Evolutionary conservation across 768 basidiomycete species (phyloP).

Genomic region (Agrocybe praecox): DNA sequence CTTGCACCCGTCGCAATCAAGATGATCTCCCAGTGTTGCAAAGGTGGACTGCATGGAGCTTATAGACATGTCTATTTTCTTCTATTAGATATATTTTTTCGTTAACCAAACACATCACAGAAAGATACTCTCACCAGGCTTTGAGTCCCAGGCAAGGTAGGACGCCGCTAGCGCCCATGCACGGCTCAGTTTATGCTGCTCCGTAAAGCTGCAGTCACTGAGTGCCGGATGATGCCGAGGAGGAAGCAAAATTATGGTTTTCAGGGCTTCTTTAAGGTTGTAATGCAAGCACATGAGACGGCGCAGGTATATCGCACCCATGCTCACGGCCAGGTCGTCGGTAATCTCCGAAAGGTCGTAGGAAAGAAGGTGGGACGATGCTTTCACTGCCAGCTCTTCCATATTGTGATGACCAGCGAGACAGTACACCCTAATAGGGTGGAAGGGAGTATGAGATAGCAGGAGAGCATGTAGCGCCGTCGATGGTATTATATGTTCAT

Average conservation of each 20-base stretch:
- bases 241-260: slow-evolving; percentile 27
- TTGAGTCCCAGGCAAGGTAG: slow-evolving; percentile 37
- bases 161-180: slow-evolving; percentile 40
- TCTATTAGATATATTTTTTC: background rate
- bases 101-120: background rate
- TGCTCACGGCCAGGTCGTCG: slow-evolving; percentile 24
- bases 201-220: slow-evolving; percentile 26
- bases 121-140: slow-evolving; percentile 30
- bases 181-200: slow-evolving; percentile 38
- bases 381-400: slow-evolving; percentile 19
- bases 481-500: slow-evolving; percentile 8
- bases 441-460: slow-evolving; percentile 19
- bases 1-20: slow-evolving; percentile 30
- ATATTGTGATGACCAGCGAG: slow-evolving; percentile 22
- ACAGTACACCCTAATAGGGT: slow-evolving; percentile 22
- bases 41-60: slow-evolving; percentile 28
- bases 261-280: slow-evolving; percentile 22
- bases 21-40: slow-evolving; percentile 24
- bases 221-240: slow-evolving; percentile 31
- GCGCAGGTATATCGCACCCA: slow-evolving; percentile 29
- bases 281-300: slow-evolving; percentile 29
- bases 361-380: slow-evolving; percentile 27
- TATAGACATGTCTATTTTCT: slow-evolving; percentile 26
- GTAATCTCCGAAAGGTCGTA: slow-evolving; percentile 22
- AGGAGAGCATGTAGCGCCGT: slow-evolving; percentile 19